phyloP scores from a whole-genome alignment of 148 eudicot genomes.

The Salicornia ramosissima region DNA sequence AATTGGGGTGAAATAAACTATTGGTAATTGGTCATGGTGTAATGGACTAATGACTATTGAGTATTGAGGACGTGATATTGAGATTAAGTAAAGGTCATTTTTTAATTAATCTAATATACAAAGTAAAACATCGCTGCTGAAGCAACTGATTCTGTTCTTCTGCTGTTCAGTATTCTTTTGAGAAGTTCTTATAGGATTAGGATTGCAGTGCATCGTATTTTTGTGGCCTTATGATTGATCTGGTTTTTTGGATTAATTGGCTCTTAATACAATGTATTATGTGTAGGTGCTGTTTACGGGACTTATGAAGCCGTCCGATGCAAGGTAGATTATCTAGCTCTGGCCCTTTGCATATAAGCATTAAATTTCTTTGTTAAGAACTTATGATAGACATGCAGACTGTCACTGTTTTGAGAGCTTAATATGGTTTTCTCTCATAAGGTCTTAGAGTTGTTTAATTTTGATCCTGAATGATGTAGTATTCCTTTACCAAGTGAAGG shows the following conservation, averaged over 20 bases:
- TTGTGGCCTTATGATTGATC: neutral
- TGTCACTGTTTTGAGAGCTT: neutral
- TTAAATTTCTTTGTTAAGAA: neutral
- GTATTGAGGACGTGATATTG: no score
- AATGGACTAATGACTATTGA: no score
- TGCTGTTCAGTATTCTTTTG: neutral
- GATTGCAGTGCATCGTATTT: neutral
- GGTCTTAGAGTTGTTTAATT: neutral
- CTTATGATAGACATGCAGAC: neutral
- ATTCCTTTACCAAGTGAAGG: neutral
- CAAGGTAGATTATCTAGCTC: conserved; percentile 45
- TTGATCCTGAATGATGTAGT: neutral
- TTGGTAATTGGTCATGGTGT: no score
- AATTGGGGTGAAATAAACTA: no score
- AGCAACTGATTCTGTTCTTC: neutral
- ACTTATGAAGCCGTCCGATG: conserved; percentile 77
- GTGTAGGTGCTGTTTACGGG: conserved; percentile 87
- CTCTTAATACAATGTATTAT: neutral
- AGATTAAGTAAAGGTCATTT: neutral
- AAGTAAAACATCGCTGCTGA: neutral
- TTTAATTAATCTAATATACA: neutral
- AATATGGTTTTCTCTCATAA: neutral
- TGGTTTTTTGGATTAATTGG: no score
- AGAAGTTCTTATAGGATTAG: neutral
- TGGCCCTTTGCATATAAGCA: neutral